phyloP scores from a whole-genome alignment of 2,329 filamentous ascomycete genomes.

The Sporothrix dimorphospora region DNA sequence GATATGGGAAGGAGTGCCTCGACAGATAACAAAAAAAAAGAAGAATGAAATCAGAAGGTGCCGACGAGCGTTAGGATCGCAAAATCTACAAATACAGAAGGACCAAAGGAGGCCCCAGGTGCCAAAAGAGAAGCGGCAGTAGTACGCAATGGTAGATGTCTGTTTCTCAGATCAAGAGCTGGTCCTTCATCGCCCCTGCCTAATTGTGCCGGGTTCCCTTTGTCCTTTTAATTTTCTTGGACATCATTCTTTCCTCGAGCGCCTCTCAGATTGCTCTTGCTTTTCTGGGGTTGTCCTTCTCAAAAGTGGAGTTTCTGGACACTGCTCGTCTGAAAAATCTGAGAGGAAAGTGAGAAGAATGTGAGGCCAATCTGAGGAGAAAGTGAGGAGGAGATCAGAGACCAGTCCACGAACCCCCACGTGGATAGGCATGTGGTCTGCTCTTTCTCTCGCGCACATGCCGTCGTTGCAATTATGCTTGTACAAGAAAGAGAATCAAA shows the following conservation, averaged over 20 bases:
- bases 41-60: not conserved
- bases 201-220: too few species aligned
- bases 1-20: not conserved
- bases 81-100: not conserved
- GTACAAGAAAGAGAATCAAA: not conserved
- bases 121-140: not conserved
- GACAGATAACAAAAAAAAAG: not conserved
- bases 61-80: not conserved
- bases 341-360: constrained; percentile 5
- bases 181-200: not conserved
- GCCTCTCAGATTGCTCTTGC: not conserved
- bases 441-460: not conserved
- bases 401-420: not conserved
- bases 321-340: not conserved
- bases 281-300: not conserved
- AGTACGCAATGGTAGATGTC: not conserved
- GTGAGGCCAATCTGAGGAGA: not conserved
- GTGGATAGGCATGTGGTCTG: not conserved
- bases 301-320: not conserved
- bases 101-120: not conserved
- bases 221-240: not conserved
- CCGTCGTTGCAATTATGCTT: not conserved
- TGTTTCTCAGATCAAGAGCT: not conserved
- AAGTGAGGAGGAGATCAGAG: not conserved
- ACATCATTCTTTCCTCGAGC: not conserved